Conservation (phyloP, 2,329 filamentous ascomycete genomes). For the Colletotrichum tanaceti region DNA sequence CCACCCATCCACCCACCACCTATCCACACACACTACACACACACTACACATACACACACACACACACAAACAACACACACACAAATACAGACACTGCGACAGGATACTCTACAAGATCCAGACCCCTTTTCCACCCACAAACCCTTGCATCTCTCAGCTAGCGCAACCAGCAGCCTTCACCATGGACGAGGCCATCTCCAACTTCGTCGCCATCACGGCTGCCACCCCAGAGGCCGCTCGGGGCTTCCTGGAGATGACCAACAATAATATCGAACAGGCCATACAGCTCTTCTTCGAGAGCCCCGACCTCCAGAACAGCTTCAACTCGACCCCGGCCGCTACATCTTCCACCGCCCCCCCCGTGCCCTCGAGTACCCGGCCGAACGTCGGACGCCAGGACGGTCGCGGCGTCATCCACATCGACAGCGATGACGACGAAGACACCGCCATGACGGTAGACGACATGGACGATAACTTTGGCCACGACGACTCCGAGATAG, state of each 20-base stretch:
- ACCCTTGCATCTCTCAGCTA: neutral
- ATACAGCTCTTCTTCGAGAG: slow-evolving; percentile 92
- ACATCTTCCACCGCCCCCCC: slow-evolving; percentile 47
- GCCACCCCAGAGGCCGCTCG: slow-evolving; percentile 78
- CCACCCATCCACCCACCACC: too few species aligned
- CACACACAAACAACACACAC: too few species aligned
- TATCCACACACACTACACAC: too few species aligned
- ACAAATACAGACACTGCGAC: neutral
- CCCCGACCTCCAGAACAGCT: slow-evolving; percentile 73
- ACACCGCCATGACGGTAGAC: slow-evolving; percentile 53
- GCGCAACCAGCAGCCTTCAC: slow-evolving; percentile 37
- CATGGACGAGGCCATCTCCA: slow-evolving; percentile 80
- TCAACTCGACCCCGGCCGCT: slow-evolving; percentile 54
- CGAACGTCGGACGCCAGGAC: slow-evolving; percentile 60
- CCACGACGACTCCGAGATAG: slow-evolving; percentile 51
- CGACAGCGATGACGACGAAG: slow-evolving; percentile 79
- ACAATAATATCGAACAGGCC: slow-evolving; percentile 85
- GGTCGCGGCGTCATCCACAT: slow-evolving; percentile 75
- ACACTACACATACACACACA: too few species aligned
- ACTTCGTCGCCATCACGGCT: slow-evolving; percentile 86
- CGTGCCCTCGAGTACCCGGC: slow-evolving; percentile 46
- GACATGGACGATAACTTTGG: slow-evolving; percentile 53
- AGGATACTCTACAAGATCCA: neutral
- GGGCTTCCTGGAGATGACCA: slow-evolving; percentile 87
- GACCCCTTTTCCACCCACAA: neutral